A percentile compares a stretch with the other conserved stretches of the same genome.
Conservation (phyloP, 2,329 filamentous ascomycete species). For the Alternaria sp. region DNA sequence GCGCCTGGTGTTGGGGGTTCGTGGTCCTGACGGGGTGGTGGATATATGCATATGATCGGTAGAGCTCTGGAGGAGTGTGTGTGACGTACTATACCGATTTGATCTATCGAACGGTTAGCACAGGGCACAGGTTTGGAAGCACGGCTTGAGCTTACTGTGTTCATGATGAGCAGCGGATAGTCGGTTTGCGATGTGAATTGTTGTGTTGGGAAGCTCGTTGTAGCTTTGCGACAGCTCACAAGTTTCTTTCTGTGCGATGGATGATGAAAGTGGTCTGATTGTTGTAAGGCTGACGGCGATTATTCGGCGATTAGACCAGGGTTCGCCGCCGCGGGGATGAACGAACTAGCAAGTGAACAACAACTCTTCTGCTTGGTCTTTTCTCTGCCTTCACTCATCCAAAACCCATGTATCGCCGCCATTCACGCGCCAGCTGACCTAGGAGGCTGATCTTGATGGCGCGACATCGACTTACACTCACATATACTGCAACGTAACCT, state of each 20-base stretch:
- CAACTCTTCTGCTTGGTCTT: background rate
- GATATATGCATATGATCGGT: background rate
- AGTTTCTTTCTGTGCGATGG: conserved; percentile 30
- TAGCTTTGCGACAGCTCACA: conserved; percentile 17
- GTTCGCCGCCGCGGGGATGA: background rate
- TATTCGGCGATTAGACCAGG: conserved; percentile 13
- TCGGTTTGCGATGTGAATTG: background rate
- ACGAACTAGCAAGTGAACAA: background rate
- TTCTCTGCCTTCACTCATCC: background rate
- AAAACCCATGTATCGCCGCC: background rate
- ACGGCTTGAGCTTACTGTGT: conserved; percentile 56
- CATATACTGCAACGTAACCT: too few species aligned
- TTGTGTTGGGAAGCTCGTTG: conserved; percentile 6
- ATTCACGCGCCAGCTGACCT: background rate
- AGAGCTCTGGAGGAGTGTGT: conserved; percentile 11
- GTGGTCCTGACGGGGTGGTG: background rate
- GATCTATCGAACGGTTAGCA: conserved; percentile 52
- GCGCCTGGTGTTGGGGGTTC: background rate
- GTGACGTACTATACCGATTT: conserved; percentile 66
- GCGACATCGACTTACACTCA: too few species aligned
- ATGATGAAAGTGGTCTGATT: conserved; percentile 45
- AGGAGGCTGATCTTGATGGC: background rate
- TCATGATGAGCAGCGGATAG: conserved; percentile 52
- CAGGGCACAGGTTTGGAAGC: background rate
- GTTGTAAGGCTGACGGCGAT: conserved; percentile 23